A percentile compares a stretch with the other conserved stretches of the same genome.
Evolutionary conservation across 2,329 filamentous ascomycete genomes (phyloP).

Genomic region (Fusarium irregulare): DNA sequence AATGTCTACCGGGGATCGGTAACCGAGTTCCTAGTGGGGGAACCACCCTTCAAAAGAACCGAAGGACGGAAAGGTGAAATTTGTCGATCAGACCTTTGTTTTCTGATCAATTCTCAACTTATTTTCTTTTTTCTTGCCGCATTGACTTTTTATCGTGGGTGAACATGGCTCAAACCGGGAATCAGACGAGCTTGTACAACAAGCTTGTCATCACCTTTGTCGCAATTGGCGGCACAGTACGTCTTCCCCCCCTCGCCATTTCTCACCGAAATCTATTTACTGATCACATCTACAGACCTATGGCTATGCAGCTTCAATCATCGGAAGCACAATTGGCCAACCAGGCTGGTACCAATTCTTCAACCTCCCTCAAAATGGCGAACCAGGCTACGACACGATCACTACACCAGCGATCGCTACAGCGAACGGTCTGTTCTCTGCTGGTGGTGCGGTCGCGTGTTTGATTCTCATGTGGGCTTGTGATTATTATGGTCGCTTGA

Average conservation of each 20-base stretch:
- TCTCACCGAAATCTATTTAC: no score
- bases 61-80: neutral
- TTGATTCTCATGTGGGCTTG: slow-evolving; percentile 63
- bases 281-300: slow-evolving; percentile 54
- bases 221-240: slow-evolving; percentile 49
- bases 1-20: neutral
- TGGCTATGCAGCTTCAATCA: slow-evolving; percentile 62
- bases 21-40: neutral
- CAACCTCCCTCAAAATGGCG: slow-evolving; percentile 55
- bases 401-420: slow-evolving; percentile 61
- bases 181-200: slow-evolving; percentile 49
- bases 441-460: slow-evolving; percentile 59
- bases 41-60: neutral
- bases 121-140: neutral
- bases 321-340: slow-evolving; percentile 63
- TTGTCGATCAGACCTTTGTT: neutral
- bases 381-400: slow-evolving; percentile 57
- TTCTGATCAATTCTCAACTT: neutral
- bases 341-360: slow-evolving; percentile 64
- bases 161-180: slow-evolving; percentile 25
- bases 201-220: slow-evolving; percentile 52
- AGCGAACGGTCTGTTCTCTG: slow-evolving; percentile 61
- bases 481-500: slow-evolving; percentile 56
- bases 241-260: slow-evolving; percentile 7
- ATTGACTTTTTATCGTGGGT: neutral